These are phyloP conservation scores for Raphanus hybrid DNA, from an alignment of 441 rosid genomes.

Conservation along the genomic window DNA sequence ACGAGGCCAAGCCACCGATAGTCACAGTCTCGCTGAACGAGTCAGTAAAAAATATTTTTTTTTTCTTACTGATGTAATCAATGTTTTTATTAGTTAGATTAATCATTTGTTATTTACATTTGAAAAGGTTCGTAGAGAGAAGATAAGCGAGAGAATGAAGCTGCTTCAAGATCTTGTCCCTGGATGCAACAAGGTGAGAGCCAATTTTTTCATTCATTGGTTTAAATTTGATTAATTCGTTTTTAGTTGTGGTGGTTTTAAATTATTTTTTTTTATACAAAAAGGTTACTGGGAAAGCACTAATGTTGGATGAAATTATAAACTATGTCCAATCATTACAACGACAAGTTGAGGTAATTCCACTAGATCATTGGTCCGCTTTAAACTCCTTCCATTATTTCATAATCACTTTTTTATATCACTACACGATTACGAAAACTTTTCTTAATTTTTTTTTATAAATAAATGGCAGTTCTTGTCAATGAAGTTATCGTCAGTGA, in stretches of 20 bases:
- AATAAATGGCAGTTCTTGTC: constrained; percentile 61
- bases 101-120: not conserved
- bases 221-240: not conserved
- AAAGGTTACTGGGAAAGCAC: constrained; percentile 75
- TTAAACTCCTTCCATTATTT: constrained; percentile 29
- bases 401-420: constrained; percentile 29
- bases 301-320: constrained; percentile 78
- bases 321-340: constrained; percentile 82
- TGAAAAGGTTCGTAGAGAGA: constrained; percentile 66
- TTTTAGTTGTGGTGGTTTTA: constrained; percentile 21
- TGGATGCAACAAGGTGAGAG: constrained; percentile 66
- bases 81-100: not conserved
- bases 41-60: constrained; percentile 37
- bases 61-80: not conserved
- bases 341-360: constrained; percentile 71
- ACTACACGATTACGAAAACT: constrained; percentile 20
- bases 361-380: constrained; percentile 33
- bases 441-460: constrained; percentile 19
- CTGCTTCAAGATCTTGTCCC: constrained; percentile 79
- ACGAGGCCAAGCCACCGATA: constrained; percentile 75
- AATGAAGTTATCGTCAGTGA: constrained; percentile 73
- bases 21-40: constrained; percentile 74
- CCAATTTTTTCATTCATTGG: not conserved
- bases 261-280: not conserved
- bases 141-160: constrained; percentile 77